A percentile compares a stretch with the other conserved stretches of the same genome.
These are phyloP conservation scores for Saccharomycopsis fibuligera DNA, from an alignment of 805 yeast species.

Conservation along the genomic window DNA sequence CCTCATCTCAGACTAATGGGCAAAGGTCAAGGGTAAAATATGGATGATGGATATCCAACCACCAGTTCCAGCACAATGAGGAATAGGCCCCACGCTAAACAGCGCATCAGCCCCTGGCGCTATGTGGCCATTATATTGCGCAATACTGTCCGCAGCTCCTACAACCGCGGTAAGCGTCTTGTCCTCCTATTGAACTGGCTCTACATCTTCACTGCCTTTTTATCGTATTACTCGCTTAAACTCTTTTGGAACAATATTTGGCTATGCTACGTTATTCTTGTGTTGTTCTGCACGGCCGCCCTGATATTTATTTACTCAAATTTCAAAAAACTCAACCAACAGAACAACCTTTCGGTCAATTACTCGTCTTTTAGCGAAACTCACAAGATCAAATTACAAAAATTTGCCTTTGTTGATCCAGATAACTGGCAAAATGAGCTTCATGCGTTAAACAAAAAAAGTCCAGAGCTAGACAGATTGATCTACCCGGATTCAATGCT, in stretches of 20 bases:
- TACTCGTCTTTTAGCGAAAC: slow-evolving; percentile 9
- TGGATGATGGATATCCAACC: too few relatives aligned
- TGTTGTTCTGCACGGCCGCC: slow-evolving; percentile 10
- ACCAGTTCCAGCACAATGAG: too few relatives aligned
- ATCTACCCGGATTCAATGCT: slow-evolving; percentile 43
- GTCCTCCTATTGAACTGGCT: slow-evolving; percentile 17
- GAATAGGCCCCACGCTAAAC: too few relatives aligned
- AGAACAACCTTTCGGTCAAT: slow-evolving; percentile 6
- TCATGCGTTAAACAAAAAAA: neutral
- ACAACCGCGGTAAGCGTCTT: neutral
- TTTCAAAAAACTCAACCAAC: slow-evolving; percentile 18
- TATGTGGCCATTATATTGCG: neutral
- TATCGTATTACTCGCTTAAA: slow-evolving; percentile 17
- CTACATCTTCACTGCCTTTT: slow-evolving; percentile 10
- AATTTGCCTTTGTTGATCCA: slow-evolving; percentile 19
- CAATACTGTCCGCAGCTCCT: neutral
- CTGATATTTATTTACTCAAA: slow-evolving; percentile 14
- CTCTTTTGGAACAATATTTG: slow-evolving; percentile 17
- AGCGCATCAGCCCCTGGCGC: neutral
- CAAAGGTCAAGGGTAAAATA: too few relatives aligned
- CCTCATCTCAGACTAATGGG: too few relatives aligned
- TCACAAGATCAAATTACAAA: slow-evolving; percentile 1
- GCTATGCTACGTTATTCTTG: slow-evolving; percentile 18
- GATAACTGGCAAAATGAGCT: slow-evolving; percentile 20
- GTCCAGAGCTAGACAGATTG: slow-evolving; percentile 9